Evolutionary conservation across 2,329 filamentous ascomycete genomes (phyloP).

Genomic region (Hypoxylon sp.): DNA sequence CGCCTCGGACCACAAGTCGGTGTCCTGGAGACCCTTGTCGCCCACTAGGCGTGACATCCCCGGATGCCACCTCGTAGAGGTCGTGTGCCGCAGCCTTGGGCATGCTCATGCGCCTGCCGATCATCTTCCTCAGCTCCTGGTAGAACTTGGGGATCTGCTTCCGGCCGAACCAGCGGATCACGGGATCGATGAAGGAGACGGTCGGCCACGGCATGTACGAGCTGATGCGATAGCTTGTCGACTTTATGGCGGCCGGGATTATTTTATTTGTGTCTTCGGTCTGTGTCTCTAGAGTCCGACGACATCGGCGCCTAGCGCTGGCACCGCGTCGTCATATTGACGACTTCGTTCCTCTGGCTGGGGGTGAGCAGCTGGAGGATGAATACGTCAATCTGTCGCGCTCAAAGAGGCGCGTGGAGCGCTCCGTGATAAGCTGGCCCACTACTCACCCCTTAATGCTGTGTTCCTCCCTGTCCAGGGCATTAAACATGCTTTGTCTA

Average conservation of each 20-base stretch:
- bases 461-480: neutral
- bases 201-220: conserved; percentile 33
- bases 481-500: neutral
- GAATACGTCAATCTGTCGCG: conserved; percentile 30
- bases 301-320: conserved; percentile 30
- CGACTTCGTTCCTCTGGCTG: conserved; percentile 1
- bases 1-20: conserved; percentile 37
- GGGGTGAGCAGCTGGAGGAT: conserved; percentile 21
- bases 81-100: conserved; percentile 26
- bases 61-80: conserved; percentile 36
- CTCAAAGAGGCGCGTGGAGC: conserved; percentile 40
- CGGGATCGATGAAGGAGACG: conserved; percentile 21
- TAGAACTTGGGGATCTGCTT: conserved; percentile 26
- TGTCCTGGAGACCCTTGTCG: conserved; percentile 22
- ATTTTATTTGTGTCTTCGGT: conserved; percentile 32
- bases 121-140: conserved; percentile 31
- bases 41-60: conserved; percentile 25
- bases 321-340: conserved; percentile 34
- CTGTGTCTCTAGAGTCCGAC: conserved; percentile 34
- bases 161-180: conserved; percentile 29
- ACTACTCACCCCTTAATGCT: conserved; percentile 25
- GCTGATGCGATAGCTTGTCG: conserved; percentile 16
- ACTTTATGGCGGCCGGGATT: conserved; percentile 28
- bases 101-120: conserved; percentile 30
- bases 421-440: conserved; percentile 37